Evolutionary conservation across 371 early-diverging fungal genomes (phyloP), one percentile per base, ranked within the genome.

Genomic region (Mucor irregularis): DNA sequence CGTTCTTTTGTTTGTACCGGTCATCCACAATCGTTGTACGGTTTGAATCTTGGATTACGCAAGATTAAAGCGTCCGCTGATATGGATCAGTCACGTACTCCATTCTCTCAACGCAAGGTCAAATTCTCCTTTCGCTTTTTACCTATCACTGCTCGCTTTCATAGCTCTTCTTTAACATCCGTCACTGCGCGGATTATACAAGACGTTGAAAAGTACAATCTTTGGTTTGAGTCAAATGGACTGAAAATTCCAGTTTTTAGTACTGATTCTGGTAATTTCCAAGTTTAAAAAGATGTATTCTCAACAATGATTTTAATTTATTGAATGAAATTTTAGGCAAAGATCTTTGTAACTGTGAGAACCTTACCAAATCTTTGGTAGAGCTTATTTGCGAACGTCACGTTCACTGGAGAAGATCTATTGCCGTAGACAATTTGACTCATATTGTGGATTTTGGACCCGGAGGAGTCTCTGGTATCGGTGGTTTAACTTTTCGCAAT

Each of bases 371-470:
- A 52, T 86, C 86, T 49, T 79, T 97, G 53, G 84, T 93, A 7
- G 84, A 89, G 42, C 88, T 90, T 65, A 91, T 95, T 66, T 93
- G 90, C 61, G 74, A 82, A 13, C 76, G 79, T 58, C 90, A 93
- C 16, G 92, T 96, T 17, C 80, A 93, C 70, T 97, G 97, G 97
- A 89, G 90, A 55, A 80, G 75, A 61, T 93, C 95, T 11, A 92
- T 93, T 30, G 77, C 78, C 43, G 65, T 81, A 46, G 73, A 81
- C 22, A 78, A 76, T 37, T 73, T 89, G 66, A 94, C 95, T 11
- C 97, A 96, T 66, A 84, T 95, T 35, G 74, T 96, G 39, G 97
- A 96, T 77, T 96, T 95, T 74, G 97, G 97, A 17, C 96, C 96
- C 5, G 94, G 95, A 61, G 94, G 93, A 50, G 77, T 91, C 33